These are phyloP conservation scores for Dioscorea dumetorum DNA, from an alignment of 106 monocot genomes.

Conservation along the genomic window DNA sequence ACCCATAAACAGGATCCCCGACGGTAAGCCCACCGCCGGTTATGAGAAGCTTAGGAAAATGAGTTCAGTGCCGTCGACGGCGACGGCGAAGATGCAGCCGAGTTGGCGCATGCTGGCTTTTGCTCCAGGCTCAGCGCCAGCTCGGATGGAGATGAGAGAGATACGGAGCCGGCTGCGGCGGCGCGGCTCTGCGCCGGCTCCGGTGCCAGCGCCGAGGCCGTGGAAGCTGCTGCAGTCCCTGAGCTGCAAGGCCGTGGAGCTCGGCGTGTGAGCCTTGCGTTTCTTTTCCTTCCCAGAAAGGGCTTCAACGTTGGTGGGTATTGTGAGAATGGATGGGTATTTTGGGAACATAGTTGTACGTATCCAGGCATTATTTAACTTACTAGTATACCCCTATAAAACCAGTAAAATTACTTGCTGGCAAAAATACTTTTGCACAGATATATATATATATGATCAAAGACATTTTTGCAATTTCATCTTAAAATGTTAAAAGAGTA, in stretches of 20 bases:
- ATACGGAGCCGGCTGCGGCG: constrained; percentile 3
- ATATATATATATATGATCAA: too few relatives aligned
- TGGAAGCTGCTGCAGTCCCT: constrained; percentile 1
- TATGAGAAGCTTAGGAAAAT: not conserved
- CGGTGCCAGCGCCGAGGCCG: not conserved
- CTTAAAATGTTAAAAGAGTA: too few relatives aligned
- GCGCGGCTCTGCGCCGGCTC: not conserved
- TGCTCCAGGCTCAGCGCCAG: constrained; percentile 5
- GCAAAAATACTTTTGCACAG: too few relatives aligned
- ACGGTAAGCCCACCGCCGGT: not conserved
- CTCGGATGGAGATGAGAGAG: constrained; percentile 10
- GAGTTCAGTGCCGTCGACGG: not conserved
- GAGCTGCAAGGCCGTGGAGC: constrained; percentile 9
- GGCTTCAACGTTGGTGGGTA: not conserved
- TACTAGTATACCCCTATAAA: too few relatives aligned
- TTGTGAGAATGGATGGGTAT: not conserved
- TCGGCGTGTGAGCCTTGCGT: not conserved
- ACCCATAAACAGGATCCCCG: not conserved
- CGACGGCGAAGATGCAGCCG: not conserved
- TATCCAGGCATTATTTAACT: too few relatives aligned
- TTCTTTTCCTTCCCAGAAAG: not conserved
- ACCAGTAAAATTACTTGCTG: too few relatives aligned
- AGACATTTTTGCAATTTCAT: too few relatives aligned
- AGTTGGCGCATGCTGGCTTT: constrained; percentile 11
- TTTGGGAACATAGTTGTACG: too few relatives aligned